Percentiles rank a stretch among this genome's conserved stretches.
These are phyloP conservation scores for Apiospora marii DNA, from an alignment of 2,329 filamentous ascomycete genomes.

Conservation along the genomic window DNA sequence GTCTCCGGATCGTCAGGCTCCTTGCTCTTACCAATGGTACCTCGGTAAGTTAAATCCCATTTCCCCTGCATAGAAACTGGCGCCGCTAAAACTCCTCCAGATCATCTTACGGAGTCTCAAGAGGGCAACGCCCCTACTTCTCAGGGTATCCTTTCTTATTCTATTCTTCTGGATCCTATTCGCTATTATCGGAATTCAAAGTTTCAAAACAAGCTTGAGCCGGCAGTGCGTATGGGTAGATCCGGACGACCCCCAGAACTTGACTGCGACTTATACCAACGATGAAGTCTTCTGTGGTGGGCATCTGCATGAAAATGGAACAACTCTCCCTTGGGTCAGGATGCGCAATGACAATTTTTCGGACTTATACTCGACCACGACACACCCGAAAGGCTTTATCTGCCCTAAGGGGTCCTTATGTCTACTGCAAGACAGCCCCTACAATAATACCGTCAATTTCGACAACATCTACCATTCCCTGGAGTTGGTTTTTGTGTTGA, in stretches of 20 bases:
- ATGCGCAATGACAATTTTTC: slow-evolving; percentile 44
- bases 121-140: slow-evolving; percentile 88
- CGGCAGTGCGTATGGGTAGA: slow-evolving; percentile 83
- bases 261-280: slow-evolving; percentile 66
- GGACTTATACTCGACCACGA: slow-evolving; percentile 59
- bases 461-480: slow-evolving; percentile 93
- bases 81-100: slow-evolving; percentile 47
- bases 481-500: slow-evolving; percentile 95
- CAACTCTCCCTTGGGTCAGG: slow-evolving; percentile 72
- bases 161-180: slow-evolving; percentile 98
- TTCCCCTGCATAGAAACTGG: slow-evolving; percentile 26
- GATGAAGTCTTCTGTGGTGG: slow-evolving; percentile 86
- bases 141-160: slow-evolving; percentile 93
- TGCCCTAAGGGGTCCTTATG: slow-evolving; percentile 87
- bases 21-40: slow-evolving; percentile 93
- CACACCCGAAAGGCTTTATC: slow-evolving; percentile 80
- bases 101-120: slow-evolving; percentile 96
- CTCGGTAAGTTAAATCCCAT: slow-evolving; percentile 63
- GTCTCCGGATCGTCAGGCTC: slow-evolving; percentile 89
- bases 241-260: slow-evolving; percentile 62
- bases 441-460: slow-evolving; percentile 87
- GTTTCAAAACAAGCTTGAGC: slow-evolving; percentile 85
- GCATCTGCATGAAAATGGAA: slow-evolving; percentile 67
- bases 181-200: slow-evolving; percentile 95
- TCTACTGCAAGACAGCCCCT: slow-evolving; percentile 80